These are phyloP conservation scores for Vickermania spadyakhi DNA, from an alignment of 208 protist genomes.

Conservation along the genomic window DNA sequence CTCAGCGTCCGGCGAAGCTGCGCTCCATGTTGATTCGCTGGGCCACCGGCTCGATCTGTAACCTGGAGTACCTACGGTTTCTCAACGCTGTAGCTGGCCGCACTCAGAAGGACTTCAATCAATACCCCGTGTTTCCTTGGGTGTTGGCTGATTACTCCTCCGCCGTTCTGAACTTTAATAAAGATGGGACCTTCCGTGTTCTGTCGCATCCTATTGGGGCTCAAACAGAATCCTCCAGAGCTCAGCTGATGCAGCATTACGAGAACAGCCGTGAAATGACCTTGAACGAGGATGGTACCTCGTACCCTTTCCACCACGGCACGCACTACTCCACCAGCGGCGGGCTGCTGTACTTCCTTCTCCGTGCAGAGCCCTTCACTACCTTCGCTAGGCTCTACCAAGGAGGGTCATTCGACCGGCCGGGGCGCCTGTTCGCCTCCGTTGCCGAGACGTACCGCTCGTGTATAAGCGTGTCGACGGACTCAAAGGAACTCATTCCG, in stretches of 20 bases:
- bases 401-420: constrained; percentile 88
- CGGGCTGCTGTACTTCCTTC: constrained; percentile 94
- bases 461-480: constrained; percentile 70
- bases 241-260: constrained; percentile 73
- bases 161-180: constrained; percentile 59
- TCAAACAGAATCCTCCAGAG: constrained; percentile 66
- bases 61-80: constrained; percentile 91
- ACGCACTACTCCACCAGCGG: constrained; percentile 97
- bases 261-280: constrained; percentile 28
- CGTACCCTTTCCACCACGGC: constrained; percentile 95
- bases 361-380: constrained; percentile 97
- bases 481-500: constrained; percentile 95
- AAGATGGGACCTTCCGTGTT: constrained; percentile 80
- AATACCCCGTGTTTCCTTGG: constrained; percentile 96
- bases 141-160: constrained; percentile 87
- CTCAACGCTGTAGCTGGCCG: constrained; percentile 89
- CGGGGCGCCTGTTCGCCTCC: constrained; percentile 92
- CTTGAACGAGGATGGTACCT: constrained; percentile 20
- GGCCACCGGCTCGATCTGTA: constrained; percentile 88
- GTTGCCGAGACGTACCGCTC: constrained; percentile 71
- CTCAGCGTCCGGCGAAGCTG: constrained; percentile 30
- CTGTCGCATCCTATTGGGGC: constrained; percentile 95
- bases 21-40: constrained; percentile 78
- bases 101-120: constrained; percentile 87
- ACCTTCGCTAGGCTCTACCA: constrained; percentile 79